Percentiles rank a stretch among this genome's conserved stretches.
Conservation (phyloP, 2,329 filamentous ascomycete species). For the Alternaria ventricosa region DNA sequence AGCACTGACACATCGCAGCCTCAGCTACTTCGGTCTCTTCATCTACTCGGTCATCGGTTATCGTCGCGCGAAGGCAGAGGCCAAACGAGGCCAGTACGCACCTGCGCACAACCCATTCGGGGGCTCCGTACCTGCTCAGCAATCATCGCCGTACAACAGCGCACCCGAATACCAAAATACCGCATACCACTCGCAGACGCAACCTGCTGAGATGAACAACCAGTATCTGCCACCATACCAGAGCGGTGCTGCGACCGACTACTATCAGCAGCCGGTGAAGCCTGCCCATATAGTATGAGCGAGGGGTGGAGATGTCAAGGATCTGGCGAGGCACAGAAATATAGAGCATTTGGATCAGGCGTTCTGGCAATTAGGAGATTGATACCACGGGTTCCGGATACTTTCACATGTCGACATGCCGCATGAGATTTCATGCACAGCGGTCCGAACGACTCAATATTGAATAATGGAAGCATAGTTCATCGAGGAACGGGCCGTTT, state of each 20-base stretch:
- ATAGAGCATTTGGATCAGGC: background rate
- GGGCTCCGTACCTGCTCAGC: conserved; percentile 13
- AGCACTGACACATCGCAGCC: conserved; percentile 28
- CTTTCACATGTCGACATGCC: background rate
- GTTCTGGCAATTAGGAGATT: background rate
- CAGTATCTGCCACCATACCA: conserved; percentile 31
- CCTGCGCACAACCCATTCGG: conserved; percentile 39
- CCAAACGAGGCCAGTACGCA: conserved; percentile 42
- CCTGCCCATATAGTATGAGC: conserved; percentile 36
- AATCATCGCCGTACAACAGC: conserved; percentile 24
- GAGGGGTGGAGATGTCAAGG: background rate
- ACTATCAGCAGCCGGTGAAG: conserved; percentile 35
- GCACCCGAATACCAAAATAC: conserved; percentile 30
- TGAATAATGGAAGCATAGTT: background rate
- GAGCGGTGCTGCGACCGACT: conserved; percentile 24
- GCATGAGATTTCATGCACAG: background rate
- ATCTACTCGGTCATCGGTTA: conserved; percentile 49
- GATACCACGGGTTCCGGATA: background rate
- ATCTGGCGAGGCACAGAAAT: background rate
- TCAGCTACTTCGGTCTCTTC: conserved; percentile 47
- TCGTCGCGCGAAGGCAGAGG: conserved; percentile 45
- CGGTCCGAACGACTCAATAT: background rate
- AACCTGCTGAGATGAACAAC: conserved; percentile 19
- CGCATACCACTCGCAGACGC: conserved; percentile 33
- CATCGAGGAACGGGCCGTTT: conserved; percentile 5